These are phyloP conservation scores for Aurantiochytrium sp. DNA, from an alignment of 108 stramenopile species.

Conservation along the genomic window DNA sequence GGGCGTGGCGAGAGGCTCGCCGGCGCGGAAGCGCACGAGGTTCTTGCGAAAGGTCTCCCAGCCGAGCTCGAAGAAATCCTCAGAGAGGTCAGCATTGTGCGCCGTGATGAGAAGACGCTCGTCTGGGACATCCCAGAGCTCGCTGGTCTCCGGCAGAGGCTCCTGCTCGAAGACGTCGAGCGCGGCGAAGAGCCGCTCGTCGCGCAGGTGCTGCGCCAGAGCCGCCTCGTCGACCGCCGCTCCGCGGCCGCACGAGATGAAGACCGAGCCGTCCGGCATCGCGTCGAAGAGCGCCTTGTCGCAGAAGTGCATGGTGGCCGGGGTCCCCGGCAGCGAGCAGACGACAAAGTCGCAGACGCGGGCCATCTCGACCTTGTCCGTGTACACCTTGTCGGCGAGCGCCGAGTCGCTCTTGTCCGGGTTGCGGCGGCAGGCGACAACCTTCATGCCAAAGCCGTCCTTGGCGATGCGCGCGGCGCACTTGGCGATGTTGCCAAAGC, in stretches of 20 bases:
- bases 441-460: slow-evolving; percentile 70
- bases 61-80: slow-evolving; percentile 29
- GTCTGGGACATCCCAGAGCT: slow-evolving; percentile 64
- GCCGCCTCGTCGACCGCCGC: slow-evolving; percentile 79
- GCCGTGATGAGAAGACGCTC: slow-evolving; percentile 75
- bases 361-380: slow-evolving; percentile 51
- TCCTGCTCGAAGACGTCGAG: slow-evolving; percentile 78
- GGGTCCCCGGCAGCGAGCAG: slow-evolving; percentile 70
- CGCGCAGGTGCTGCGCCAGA: slow-evolving; percentile 62
- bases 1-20: not conserved
- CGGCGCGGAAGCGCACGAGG: not conserved
- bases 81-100: slow-evolving; percentile 52
- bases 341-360: slow-evolving; percentile 54
- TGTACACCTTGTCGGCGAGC: slow-evolving; percentile 53
- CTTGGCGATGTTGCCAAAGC: slow-evolving; percentile 82
- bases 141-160: slow-evolving; percentile 68
- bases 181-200: slow-evolving; percentile 70
- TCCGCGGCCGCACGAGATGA: slow-evolving; percentile 83
- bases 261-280: slow-evolving; percentile 66
- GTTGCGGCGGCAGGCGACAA: slow-evolving; percentile 67
- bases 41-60: not conserved
- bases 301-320: slow-evolving; percentile 66
- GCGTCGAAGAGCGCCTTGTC: slow-evolving; percentile 60
- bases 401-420: slow-evolving; percentile 33
- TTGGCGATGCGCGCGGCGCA: slow-evolving; percentile 65